Evolutionary conservation across 495 filamentous ascomycete genomes (phyloP).

Genomic region (Tirmania nivea): DNA sequence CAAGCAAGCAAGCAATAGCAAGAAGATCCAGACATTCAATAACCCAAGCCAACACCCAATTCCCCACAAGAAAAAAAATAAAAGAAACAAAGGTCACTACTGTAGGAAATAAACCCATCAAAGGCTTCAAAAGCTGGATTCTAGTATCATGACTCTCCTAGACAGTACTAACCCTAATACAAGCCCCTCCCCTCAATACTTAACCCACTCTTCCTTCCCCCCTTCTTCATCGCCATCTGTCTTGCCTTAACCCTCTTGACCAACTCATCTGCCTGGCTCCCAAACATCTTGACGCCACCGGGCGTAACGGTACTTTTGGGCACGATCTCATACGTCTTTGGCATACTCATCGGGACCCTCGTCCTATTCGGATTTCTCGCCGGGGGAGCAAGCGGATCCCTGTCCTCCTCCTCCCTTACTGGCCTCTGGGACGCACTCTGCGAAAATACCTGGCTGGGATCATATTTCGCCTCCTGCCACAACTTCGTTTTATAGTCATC

Average conservation of each 20-base stretch:
- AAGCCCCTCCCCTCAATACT: conserved; percentile 5
- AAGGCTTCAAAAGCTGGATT: too few species aligned
- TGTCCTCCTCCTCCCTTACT: conserved; percentile 1
- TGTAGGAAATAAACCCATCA: too few species aligned
- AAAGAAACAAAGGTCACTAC: too few species aligned
- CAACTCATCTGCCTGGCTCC: conserved; percentile 15
- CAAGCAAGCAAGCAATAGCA: too few species aligned
- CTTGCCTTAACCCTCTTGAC: conserved; percentile 20
- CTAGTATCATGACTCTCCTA: not conserved
- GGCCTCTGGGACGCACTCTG: too few species aligned
- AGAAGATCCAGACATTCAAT: too few species aligned
- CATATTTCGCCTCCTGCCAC: not conserved
- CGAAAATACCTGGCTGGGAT: not conserved
- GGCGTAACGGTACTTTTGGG: conserved; percentile 9
- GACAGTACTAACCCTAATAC: conserved; percentile 6
- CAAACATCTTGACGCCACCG: conserved; percentile 12
- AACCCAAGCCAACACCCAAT: too few species aligned
- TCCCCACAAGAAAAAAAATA: too few species aligned
- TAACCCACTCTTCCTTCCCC: conserved; percentile 11
- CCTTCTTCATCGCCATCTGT: conserved; percentile 14
- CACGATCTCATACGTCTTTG: conserved; percentile 14
- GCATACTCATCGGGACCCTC: conserved; percentile 15
- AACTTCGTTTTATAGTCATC: conserved; percentile 42
- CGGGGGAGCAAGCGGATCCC: conserved; percentile 15
- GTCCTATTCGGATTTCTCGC: conserved; percentile 16